These are phyloP conservation scores for Usnea hakonensis DNA, from an alignment of 495 filamentous ascomycete species.

Conservation along the genomic window DNA sequence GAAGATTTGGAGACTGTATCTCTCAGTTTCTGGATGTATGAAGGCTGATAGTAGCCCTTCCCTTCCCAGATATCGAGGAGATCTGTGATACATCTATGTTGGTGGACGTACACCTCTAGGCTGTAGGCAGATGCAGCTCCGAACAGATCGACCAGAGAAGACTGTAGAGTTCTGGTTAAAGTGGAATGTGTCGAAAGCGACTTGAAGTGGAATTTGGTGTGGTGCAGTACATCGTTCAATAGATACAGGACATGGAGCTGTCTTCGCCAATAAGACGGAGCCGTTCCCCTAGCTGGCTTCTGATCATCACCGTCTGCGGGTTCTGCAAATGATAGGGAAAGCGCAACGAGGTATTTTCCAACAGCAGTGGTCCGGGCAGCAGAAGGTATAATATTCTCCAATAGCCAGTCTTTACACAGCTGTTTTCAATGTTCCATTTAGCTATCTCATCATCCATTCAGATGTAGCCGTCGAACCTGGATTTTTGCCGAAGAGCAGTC, in stretches of 20 bases:
- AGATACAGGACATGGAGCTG: conserved; percentile 76
- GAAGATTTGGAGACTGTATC: conserved; percentile 47
- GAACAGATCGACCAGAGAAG: conserved; percentile 54
- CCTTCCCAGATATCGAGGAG: conserved; percentile 70
- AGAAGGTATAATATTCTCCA: conserved; percentile 62
- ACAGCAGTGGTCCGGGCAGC: conserved; percentile 55
- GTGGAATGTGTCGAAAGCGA: conserved; percentile 38
- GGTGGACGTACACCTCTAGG: conserved; percentile 51
- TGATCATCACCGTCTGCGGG: conserved; percentile 9
- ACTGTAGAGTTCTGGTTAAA: conserved; percentile 54
- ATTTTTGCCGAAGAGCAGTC: conserved; percentile 78
- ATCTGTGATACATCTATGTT: conserved; percentile 54
- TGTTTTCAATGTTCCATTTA: conserved; percentile 46
- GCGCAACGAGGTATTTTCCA: conserved; percentile 67
- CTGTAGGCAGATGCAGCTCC: conserved; percentile 53
- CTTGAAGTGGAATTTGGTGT: conserved; percentile 54
- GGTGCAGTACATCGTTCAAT: conserved; percentile 75
- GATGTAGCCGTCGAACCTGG: conserved; percentile 81
- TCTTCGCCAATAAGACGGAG: conserved; percentile 56
- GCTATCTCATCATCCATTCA: conserved; percentile 44
- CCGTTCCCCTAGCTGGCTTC: conserved; percentile 15
- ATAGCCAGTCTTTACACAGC: conserved; percentile 83
- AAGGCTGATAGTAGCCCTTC: conserved; percentile 55
- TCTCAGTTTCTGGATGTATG: conserved; percentile 53
- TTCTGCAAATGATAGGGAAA: conserved; percentile 51